phyloP scores from a whole-genome alignment of 495 filamentous ascomycete species.

The Podospora didyma region DNA sequence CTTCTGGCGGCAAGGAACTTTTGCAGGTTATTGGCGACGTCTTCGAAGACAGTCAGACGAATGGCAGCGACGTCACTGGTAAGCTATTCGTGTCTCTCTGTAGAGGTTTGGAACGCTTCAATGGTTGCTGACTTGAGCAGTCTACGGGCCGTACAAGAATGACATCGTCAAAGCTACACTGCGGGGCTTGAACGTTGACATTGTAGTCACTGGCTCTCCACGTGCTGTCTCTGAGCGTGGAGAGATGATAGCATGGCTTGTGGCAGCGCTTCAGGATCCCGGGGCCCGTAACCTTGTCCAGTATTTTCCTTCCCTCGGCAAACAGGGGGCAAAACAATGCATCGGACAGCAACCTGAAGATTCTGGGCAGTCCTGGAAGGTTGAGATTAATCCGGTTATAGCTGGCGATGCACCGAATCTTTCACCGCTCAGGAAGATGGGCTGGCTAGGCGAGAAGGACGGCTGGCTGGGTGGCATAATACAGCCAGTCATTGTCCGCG shows the following conservation, averaged over 20 bases:
- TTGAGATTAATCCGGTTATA: not conserved
- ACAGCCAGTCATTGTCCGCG: conserved; percentile 4
- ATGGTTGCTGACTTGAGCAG: not conserved
- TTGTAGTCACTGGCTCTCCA: not conserved
- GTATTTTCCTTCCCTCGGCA: not conserved
- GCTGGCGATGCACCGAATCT: not conserved
- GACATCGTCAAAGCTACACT: not conserved
- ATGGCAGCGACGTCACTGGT: not conserved
- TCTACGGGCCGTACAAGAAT: not conserved
- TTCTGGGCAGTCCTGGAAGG: not conserved
- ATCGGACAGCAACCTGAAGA: not conserved
- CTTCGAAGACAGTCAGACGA: not conserved
- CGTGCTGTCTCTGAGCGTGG: conserved; percentile 1
- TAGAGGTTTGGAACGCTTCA: not conserved
- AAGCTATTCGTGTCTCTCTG: too few relatives aligned
- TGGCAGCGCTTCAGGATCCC: not conserved
- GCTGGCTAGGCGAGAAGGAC: not conserved
- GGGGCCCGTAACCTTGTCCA: not conserved
- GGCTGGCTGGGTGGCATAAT: conserved; percentile 1
- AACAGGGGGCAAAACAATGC: not conserved
- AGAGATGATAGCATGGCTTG: not conserved
- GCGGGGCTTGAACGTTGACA: not conserved
- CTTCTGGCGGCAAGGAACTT: not conserved
- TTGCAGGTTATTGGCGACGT: not conserved
- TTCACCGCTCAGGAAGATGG: not conserved